Evolutionary conservation across 768 basidiomycete genomes (phyloP), one percentile per base, ranked within the genome.

Genomic region (Mycena polygramma): DNA sequence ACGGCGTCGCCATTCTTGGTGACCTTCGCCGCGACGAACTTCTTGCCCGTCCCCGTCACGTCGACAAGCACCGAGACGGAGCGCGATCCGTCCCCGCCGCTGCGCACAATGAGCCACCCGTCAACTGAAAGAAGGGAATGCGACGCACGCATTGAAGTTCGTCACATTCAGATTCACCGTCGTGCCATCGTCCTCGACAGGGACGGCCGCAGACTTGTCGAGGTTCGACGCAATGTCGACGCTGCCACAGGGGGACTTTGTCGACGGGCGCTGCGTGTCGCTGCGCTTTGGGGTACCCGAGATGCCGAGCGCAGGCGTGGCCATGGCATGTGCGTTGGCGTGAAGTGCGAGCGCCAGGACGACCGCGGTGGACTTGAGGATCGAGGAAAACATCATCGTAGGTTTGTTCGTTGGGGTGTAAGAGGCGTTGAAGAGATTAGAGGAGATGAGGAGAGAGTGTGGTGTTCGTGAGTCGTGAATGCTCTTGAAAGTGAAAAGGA

Each of bases 21-120:
- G n/a, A 69, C 68, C 17, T 43, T 60, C 39, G 68, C 68, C 11
- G 46, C n/a, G 36, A 69, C 68, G 39, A 69, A 69, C 4, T 60
- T 69, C 49, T 69, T 63, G 36, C 68, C 68, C 0, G 63, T 69
- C 22, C 68, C 68, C 3, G 62, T 69, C 57, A 62, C 57, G 63
- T 64, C 68, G 9, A 69, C 63, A 20, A 59, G 30, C 10, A 69
- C 68, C 4, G 63, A 59, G 51, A 69, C 57, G 15, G 53, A 57
- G 55, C 71, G 71, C 22, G 71, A 72, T 46, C 71, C 71, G n/a
- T 72, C 71, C 0, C n/a, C 58, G 15, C 71, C 71, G 26, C 70
- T 71, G 48, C 17, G 19, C 2, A n/a, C 13, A n/a, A n/a, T 41
- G 14, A 60, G 39, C 22, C 19, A 19, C 4, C 19, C 2, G n/a